These are phyloP conservation scores for Pugionium dolabratum DNA, from an alignment of 345 rosid species.

Conservation along the genomic window DNA sequence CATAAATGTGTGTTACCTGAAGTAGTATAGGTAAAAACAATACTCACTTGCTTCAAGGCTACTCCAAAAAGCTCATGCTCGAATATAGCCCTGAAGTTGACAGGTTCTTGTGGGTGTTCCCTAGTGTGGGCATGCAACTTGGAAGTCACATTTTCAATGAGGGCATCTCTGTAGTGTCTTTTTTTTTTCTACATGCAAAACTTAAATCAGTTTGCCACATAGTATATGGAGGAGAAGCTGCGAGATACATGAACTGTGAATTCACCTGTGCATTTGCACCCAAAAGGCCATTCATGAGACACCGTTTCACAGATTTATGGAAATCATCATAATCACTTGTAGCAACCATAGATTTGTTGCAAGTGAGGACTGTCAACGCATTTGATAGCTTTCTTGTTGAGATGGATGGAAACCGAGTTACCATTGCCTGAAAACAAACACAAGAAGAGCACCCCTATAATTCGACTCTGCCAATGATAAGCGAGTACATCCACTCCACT, in stretches of 20 bases:
- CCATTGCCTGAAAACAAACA: conserved; percentile 70
- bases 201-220: not conserved
- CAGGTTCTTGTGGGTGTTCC: conserved; percentile 43
- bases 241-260: not conserved
- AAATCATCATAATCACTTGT: conserved; percentile 81
- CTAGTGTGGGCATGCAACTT: conserved; percentile 46
- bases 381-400: conserved; percentile 75
- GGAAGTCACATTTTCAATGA: conserved; percentile 56
- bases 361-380: conserved; percentile 65
- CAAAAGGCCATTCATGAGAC: conserved; percentile 53
- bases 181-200: conserved; percentile 49
- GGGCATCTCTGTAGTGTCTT: conserved; percentile 55
- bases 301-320: conserved; percentile 65
- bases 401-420: conserved; percentile 70
- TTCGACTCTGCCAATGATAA: not conserved
- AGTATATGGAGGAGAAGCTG: not conserved
- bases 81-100: conserved; percentile 74
- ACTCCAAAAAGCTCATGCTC: conserved; percentile 73
- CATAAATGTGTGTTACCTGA: not conserved
- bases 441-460: not conserved
- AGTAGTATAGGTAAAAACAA: not conserved
- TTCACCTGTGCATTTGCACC: conserved; percentile 81
- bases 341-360: conserved; percentile 80
- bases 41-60: conserved; percentile 69
- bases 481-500: not conserved